Base-by-base conservation (phyloP, 2,329 filamentous ascomycete species). In the Sphaceloma murrayae region DNA sequence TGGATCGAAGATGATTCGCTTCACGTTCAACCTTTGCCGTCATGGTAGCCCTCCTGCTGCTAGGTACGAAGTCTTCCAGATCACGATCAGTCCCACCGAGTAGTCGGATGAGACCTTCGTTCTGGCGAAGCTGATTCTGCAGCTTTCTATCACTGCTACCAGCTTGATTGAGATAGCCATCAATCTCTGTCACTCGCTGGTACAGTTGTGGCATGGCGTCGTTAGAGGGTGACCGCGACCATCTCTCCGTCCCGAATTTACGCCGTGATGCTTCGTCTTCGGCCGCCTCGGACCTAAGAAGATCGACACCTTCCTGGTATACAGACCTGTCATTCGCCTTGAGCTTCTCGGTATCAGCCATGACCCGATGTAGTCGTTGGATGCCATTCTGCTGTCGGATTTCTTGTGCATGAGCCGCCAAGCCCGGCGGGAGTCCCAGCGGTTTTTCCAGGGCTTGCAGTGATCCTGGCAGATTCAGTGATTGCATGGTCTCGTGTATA, bases 401-500 rank as follows among this genome's bases (percentile, higher is more conserved):
- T 58, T 96, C 91, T 58, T 96, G 89, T 0, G 89, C 89, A 54
- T 95, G 91, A 16, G 91, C 85, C 2, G 87, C 75, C 2, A 98
- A 66, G 11, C 78, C 84, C 0, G 86, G 85, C 0, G 91, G 91
- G 3, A 98, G 64, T 0, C 91, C 91, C 0, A 98, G 71, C 0
- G 91, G 91, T 59, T 95, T 96, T 59, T 98, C 91, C 1, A 96
- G 71, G 0, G 91, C 91, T 60, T 98, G 91, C 3, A 98, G 66
- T 1, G 89, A 94, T 0, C 91, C 91, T 0, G 91, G 91, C 0
- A 98, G 74, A 47, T 93, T 91, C 10, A 96, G 68, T 0, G 82
- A 88, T 13, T 83, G 78, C 16, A 96, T 67, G 0, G 88, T 60
- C 53, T 85, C 80, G 56, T 94, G 83, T 0, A 96, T 72, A 50